phyloP scores from a whole-genome alignment of 495 filamentous ascomycete genomes.

The Saxophila tyrrhenica region DNA sequence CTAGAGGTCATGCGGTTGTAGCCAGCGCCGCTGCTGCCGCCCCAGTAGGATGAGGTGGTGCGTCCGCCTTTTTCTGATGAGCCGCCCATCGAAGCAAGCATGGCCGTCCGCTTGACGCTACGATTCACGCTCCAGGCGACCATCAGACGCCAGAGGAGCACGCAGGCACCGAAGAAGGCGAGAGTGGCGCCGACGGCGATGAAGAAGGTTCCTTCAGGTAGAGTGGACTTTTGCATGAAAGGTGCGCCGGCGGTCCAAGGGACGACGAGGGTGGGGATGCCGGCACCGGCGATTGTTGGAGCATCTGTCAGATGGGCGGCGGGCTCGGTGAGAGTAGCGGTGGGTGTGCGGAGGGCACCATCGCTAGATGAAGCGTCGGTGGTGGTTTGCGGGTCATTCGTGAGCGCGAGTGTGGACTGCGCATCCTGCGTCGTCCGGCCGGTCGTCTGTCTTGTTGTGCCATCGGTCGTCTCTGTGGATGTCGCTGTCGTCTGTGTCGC shows the following conservation, averaged over 20 bases:
- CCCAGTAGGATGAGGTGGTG: background rate
- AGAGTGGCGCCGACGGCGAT: constrained; percentile 84
- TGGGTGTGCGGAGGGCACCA: background rate
- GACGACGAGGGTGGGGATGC: constrained; percentile 51
- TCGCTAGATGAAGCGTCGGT: background rate
- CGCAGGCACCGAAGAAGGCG: constrained; percentile 63
- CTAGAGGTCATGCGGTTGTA: constrained; percentile 8
- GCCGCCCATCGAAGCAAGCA: constrained; percentile 22
- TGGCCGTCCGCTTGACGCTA: constrained; percentile 68
- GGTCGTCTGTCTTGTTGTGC: constrained; percentile 1
- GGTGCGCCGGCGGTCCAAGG: constrained; percentile 78
- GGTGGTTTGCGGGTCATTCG: background rate
- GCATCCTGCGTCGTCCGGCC: background rate
- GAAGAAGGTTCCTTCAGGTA: constrained; percentile 92
- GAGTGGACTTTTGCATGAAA: constrained; percentile 85
- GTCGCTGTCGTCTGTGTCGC: constrained; percentile 1
- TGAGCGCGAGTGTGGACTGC: background rate
- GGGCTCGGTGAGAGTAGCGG: constrained; percentile 8
- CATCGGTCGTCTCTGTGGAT: background rate
- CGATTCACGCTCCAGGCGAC: constrained; percentile 89
- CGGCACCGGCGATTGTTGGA: constrained; percentile 39
- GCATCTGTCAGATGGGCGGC: constrained; percentile 20
- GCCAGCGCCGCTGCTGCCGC: background rate
- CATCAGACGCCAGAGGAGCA: constrained; percentile 79
- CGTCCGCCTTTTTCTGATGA: constrained; percentile 6